These are phyloP conservation scores for Pseudonectria buxi DNA, from an alignment of 2,329 filamentous ascomycete genomes.

Conservation along the genomic window DNA sequence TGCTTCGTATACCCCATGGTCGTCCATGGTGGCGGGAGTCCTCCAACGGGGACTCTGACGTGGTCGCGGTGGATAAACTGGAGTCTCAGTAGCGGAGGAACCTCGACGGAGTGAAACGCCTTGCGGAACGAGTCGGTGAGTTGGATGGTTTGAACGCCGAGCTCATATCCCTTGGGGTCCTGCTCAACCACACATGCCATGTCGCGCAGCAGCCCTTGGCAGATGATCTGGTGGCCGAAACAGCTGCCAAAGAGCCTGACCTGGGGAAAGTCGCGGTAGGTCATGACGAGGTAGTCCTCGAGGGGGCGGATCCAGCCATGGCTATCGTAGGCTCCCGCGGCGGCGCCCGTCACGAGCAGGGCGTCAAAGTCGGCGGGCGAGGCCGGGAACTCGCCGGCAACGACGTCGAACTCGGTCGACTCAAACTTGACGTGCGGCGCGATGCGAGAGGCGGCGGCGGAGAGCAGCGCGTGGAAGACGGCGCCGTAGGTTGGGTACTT, in stretches of 20 bases:
- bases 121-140: slow-evolving; percentile 17
- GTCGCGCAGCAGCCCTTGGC: slow-evolving; percentile 28
- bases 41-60: slow-evolving; percentile 11
- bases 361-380: slow-evolving; percentile 25
- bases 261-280: slow-evolving; percentile 20
- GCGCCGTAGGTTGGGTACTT: slow-evolving; percentile 10
- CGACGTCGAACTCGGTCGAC: slow-evolving; percentile 29
- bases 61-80: slow-evolving; percentile 34
- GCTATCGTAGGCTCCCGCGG: slow-evolving; percentile 25
- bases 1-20: slow-evolving; percentile 19
- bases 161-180: slow-evolving; percentile 24
- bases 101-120: slow-evolving; percentile 1
- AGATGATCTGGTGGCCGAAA: slow-evolving; percentile 37
- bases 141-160: slow-evolving; percentile 23
- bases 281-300: slow-evolving; percentile 13
- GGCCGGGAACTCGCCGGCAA: slow-evolving; percentile 27
- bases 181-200: slow-evolving; percentile 21
- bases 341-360: slow-evolving; percentile 34
- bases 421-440: slow-evolving; percentile 9
- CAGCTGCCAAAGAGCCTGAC: slow-evolving; percentile 37
- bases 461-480: slow-evolving; percentile 15
- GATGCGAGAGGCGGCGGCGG: slow-evolving; percentile 8
- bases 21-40: slow-evolving; percentile 10
- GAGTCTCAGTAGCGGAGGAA: slow-evolving; percentile 17
- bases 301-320: slow-evolving; percentile 16